Evolutionary conservation across 495 filamentous ascomycete genomes (phyloP), one percentile per base, ranked within the genome.

Genomic region (Daldinia bambusicola): DNA sequence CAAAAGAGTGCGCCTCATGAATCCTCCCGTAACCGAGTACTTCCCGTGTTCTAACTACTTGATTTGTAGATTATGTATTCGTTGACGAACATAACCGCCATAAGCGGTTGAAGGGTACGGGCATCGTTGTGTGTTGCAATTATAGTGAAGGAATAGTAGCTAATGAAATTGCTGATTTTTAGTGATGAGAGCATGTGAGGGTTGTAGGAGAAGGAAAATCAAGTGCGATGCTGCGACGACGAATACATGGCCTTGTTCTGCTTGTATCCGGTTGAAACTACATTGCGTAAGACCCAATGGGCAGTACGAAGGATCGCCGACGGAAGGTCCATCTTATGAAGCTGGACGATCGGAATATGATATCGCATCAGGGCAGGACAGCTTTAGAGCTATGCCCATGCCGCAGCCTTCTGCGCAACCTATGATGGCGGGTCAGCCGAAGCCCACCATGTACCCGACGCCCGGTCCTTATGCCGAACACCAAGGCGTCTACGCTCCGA

Each of bases 101-200:
- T 81, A 98, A 98, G 82, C 87, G 95, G 69, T 82, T 98, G 61
- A 99, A 99, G 84, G 94, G 94, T 97, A 88, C 75, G 80, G 50
- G 58, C 45, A 64, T 43, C 45, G 38, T 52, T 60, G 56, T 26
- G 58, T 36, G n/a, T n/a, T 58, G 38, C 50, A 7, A 16, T 62
- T 32, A 51, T 45, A 6, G 30, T 18, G 30, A 37, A 57, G 56
- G 26, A 31, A 61, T 48, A 45, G 10, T 40, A 55, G 45, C 69
- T 64, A 68, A 65, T 63, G 10, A 45, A 68, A 69, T 61, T 61
- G 72, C 66, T 55, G 70, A 34, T 58, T 34, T 16, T 41, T 77
- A 98, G 95, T 99, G 55, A 98, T 98, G 95, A 91, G 95, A 80
- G 95, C 95, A 18, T 99, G 95, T 77, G 96, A 98, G 82, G 96